Base-by-base conservation (phyloP, 352 stramenopile genomes). In the Pythium sp. region DNA sequence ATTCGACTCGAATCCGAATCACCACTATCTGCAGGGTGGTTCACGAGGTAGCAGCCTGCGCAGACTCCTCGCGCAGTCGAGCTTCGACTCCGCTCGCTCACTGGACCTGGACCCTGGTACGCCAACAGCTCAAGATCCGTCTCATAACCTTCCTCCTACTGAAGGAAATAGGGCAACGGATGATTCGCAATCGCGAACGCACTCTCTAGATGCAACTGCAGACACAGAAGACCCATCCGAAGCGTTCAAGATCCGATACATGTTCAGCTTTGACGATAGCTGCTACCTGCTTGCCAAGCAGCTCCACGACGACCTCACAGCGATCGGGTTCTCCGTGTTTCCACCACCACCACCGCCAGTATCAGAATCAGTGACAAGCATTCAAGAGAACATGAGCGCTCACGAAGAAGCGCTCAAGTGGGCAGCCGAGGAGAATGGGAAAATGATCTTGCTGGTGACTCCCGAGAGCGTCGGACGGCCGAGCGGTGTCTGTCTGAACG, bases 201-300 rank as follows among this genome's bases (percentile, higher is more conserved):
- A 62, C 9, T 49, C 54, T 12, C 54, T 59, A 4, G 54, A 59
- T 1, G 24, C 26, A 24, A 22, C 53, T 6, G n/a, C 54, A 43
- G 54, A 43, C 0, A 28, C 5, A 12, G 54, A 26, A 7, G 54
- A 58, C 53, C 32, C 12, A 26, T 58, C 53, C 32, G 55, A 46
- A 7, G 30, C 30, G 55, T 60, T 62, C 34, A 57, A 63, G 55
- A 77, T 76, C 20, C 76, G 84, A 0, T 93, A 83, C 58, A 75
- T 90, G 61, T 78, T 93, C 61, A 91, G 81, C 72, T 93, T 88
- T 49, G 84, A 90, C 64, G 78, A 81, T 18, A 86, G 69, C 47
- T 93, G 82, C 65, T 82, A 79, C 47, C 58, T 79, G 4, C 71
- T 93, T 2, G 84, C 81, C 15, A 69, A 69, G 38, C 72, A 75